Percentiles rank a stretch among this genome's conserved stretches.
These are phyloP conservation scores for Malbranchea zuffiana DNA, from an alignment of 2,329 filamentous ascomycete species.

Conservation along the genomic window DNA sequence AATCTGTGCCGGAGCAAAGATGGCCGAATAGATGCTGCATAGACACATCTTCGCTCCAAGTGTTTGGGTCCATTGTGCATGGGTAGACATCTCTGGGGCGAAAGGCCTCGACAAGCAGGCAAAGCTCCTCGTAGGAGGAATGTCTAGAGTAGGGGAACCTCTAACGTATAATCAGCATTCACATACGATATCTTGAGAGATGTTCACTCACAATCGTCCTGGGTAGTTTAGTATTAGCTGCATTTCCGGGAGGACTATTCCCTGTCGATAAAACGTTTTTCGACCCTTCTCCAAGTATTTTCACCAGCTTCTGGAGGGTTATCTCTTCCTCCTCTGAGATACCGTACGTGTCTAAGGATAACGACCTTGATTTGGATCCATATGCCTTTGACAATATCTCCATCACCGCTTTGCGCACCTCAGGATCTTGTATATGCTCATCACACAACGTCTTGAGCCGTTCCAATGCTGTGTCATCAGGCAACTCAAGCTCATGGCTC, in stretches of 20 bases:
- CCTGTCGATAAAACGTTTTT: conserved; percentile 1
- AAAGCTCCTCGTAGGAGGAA: conserved; percentile 73
- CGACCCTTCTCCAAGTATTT: conserved; percentile 22
- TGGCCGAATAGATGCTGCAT: conserved; percentile 62
- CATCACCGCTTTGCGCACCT: conserved; percentile 21
- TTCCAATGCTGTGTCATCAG: conserved; percentile 38
- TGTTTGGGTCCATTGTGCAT: conserved; percentile 57
- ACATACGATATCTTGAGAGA: background rate
- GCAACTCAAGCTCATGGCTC: conserved; percentile 53
- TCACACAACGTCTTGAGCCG: conserved; percentile 45
- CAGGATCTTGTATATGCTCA: conserved; percentile 26
- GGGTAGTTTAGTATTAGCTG: conserved; percentile 14
- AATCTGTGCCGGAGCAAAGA: conserved; percentile 50
- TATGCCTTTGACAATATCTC: conserved; percentile 25
- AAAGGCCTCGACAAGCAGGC: conserved; percentile 56
- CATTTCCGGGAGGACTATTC: conserved; percentile 3
- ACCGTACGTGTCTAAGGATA: conserved; percentile 31
- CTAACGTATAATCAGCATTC: conserved; percentile 16
- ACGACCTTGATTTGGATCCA: conserved; percentile 23
- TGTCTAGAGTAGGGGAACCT: conserved; percentile 81
- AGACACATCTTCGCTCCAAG: conserved; percentile 54
- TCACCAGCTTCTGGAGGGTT: conserved; percentile 27
- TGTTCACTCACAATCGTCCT: conserved; percentile 26
- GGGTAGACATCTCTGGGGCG: conserved; percentile 68
- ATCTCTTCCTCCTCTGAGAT: conserved; percentile 30